Conservation (phyloP, 352 stramenopile species). For the Hyaloperonospora arabidopsidis region DNA sequence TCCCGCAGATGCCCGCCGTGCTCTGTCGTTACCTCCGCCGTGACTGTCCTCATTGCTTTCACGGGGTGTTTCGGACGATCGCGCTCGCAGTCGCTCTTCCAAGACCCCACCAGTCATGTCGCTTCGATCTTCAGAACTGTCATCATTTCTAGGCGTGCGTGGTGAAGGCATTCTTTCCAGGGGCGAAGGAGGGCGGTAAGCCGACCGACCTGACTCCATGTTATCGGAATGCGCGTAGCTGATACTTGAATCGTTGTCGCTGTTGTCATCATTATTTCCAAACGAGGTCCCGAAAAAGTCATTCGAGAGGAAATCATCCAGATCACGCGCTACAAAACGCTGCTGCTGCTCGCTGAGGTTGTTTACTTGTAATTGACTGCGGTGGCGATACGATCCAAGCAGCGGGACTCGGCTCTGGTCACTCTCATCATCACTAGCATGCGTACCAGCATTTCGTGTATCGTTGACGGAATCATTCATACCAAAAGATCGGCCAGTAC, state of each 20-base stretch:
- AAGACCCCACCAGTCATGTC: slow-evolving; percentile 42
- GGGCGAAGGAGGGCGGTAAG: slow-evolving; percentile 22
- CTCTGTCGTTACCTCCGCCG: slow-evolving; percentile 10
- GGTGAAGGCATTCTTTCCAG: slow-evolving; percentile 22
- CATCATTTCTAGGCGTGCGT: slow-evolving; percentile 14
- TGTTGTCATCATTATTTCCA: slow-evolving; percentile 25
- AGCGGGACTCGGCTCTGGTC: slow-evolving; percentile 59
- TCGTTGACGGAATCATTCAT: no score
- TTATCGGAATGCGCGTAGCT: slow-evolving; percentile 13
- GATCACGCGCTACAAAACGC: slow-evolving; percentile 26
- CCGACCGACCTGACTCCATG: slow-evolving; percentile 7
- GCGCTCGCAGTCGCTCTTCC: slow-evolving; percentile 30
- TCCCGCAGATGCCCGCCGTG: slow-evolving; percentile 21
- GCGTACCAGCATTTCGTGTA: slow-evolving; percentile 9
- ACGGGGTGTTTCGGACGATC: slow-evolving; percentile 7
- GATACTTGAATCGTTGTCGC: slow-evolving; percentile 23
- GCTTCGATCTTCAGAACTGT: slow-evolving; percentile 5
- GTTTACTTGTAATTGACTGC: slow-evolving; percentile 16
- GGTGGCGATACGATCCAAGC: slow-evolving; percentile 40
- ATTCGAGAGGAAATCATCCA: slow-evolving; percentile 47
- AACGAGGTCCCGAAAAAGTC: slow-evolving; percentile 69
- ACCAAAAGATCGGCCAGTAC: slow-evolving; percentile 21
- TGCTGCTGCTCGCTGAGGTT: slow-evolving; percentile 19
- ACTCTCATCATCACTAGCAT: slow-evolving; percentile 22
- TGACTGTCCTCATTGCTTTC: slow-evolving; percentile 2